phyloP scores from a whole-genome alignment of 192 early-diverging fungal species.

The Mortierella hygrophila region DNA sequence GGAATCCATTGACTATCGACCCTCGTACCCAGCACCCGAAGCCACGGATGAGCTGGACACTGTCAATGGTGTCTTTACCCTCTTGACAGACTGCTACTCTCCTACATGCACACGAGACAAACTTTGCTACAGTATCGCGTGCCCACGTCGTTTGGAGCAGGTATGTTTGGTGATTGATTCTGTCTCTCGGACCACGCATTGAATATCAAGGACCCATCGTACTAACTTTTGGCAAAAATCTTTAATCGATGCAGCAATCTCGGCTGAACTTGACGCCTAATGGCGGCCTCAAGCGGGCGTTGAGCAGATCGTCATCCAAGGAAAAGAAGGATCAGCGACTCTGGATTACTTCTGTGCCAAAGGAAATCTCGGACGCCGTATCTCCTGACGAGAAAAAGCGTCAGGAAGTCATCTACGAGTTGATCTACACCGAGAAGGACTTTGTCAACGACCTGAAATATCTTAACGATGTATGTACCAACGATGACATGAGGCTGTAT shows the following conservation, averaged over 20 bases:
- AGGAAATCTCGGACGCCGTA: slow-evolving; percentile 76
- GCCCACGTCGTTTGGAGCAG: slow-evolving; percentile 85
- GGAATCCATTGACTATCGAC: slow-evolving; percentile 33
- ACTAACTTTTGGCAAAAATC: not conserved
- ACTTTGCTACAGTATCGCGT: slow-evolving; percentile 91
- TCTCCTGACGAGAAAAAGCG: slow-evolving; percentile 85
- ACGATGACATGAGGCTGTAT: not conserved
- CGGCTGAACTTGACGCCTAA: slow-evolving; percentile 56
- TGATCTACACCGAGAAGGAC: slow-evolving; percentile 92
- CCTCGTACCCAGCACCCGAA: slow-evolving; percentile 19
- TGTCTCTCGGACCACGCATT: not conserved
- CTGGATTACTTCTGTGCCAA: slow-evolving; percentile 89
- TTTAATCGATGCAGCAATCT: slow-evolving; percentile 30
- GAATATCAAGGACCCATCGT: not conserved
- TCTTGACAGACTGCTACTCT: slow-evolving; percentile 94
- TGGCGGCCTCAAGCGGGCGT: slow-evolving; percentile 46
- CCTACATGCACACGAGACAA: slow-evolving; percentile 86
- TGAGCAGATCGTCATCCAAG: slow-evolving; percentile 58
- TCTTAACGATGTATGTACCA: slow-evolving; percentile 72
- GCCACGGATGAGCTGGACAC: slow-evolving; percentile 56
- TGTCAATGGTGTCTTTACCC: slow-evolving; percentile 90
- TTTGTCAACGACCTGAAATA: slow-evolving; percentile 91
- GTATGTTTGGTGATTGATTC: slow-evolving; percentile 25
- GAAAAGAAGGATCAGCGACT: slow-evolving; percentile 76
- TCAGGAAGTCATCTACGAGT: slow-evolving; percentile 94